Conservation (phyloP, 805 yeast genomes). For the Candida succiphila region DNA sequence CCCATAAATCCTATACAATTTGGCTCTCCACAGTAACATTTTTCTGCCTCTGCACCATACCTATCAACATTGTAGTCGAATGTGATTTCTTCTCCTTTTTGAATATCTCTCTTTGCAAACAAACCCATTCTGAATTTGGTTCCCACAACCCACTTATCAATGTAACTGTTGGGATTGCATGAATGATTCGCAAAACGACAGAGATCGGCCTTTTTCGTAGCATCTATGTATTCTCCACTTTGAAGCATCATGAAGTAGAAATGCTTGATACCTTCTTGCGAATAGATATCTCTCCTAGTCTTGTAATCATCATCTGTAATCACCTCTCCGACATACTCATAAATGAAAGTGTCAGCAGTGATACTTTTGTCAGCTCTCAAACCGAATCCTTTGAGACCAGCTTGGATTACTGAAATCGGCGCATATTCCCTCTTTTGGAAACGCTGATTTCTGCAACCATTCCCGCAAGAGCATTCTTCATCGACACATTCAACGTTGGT, state of each 20-base stretch:
- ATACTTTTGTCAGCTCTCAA: constrained; percentile 59
- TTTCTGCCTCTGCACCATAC: constrained; percentile 91
- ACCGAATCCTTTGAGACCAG: constrained; percentile 86
- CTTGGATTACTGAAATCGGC: constrained; percentile 66
- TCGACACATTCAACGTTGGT: constrained; percentile 88
- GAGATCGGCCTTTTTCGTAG: constrained; percentile 78
- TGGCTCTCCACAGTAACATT: constrained; percentile 87
- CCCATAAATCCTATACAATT: constrained; percentile 93
- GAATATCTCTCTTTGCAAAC: constrained; percentile 69
- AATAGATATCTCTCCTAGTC: constrained; percentile 66
- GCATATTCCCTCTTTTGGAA: constrained; percentile 76
- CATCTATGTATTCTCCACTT: constrained; percentile 89
- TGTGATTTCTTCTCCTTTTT: constrained; percentile 80
- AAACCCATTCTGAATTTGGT: constrained; percentile 90
- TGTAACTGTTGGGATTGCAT: constrained; percentile 89
- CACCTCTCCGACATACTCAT: constrained; percentile 93
- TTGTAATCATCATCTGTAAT: constrained; percentile 73
- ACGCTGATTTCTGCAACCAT: constrained; percentile 75
- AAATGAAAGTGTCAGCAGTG: constrained; percentile 59
- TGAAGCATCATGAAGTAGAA: constrained; percentile 95
- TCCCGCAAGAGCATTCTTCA: constrained; percentile 64
- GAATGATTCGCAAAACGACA: constrained; percentile 94
- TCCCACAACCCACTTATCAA: constrained; percentile 96
- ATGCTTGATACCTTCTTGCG: constrained; percentile 58
- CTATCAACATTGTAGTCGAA: constrained; percentile 92